Evolutionary conservation across 495 filamentous ascomycete genomes (phyloP), one percentile per base, ranked within the genome.

Genomic region (Penicillium ochrochloron): DNA sequence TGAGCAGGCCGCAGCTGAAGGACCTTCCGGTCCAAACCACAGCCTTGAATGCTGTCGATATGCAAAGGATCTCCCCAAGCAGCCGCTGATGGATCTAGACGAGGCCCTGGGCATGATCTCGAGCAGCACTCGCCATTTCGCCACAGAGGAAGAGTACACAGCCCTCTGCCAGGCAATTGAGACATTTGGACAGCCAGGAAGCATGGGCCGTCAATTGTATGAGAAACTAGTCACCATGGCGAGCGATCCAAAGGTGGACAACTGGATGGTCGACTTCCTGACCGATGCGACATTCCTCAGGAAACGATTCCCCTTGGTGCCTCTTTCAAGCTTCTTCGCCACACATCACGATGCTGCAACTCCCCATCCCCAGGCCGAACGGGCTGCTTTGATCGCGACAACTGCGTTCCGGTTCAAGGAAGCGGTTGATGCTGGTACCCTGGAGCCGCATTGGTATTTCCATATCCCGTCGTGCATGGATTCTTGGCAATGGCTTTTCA

Each of bases 401-500:
- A 53, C 51, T 5, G 51, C 51, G 5, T 53, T 53, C 51, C 51
- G 27, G 9, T 53, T 53, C 51, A 53, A 53, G 27, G 51, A 53
- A 21, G 51, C 51, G 2, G 51, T 53, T 7, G 51, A 53, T 15
- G 51, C 51, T 4, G 51, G 51, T n/a, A 53, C 14, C 27, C 27
- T 53, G 15, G 51, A 53, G 27, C 23, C 51, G 11, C 51, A 53
- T 21, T 53, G 51, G 51, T 53, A 33, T 17, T 53, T 53, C 51
- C 25, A 53, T 53, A 53, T 53, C 27, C 51, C 51, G 3, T 53
- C 51, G 33, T 53, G 51, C 51, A 53, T 53, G 51, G 51, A 53
- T 33, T 53, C 51, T 6, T 53, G 51, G 51, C 51, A 53, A 33
- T 53, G 51, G 51, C 51, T 53, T 19, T 53, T 53, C 51, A 53